Conservation (phyloP, 441 rosid species). For the Caryocar brasiliense region DNA sequence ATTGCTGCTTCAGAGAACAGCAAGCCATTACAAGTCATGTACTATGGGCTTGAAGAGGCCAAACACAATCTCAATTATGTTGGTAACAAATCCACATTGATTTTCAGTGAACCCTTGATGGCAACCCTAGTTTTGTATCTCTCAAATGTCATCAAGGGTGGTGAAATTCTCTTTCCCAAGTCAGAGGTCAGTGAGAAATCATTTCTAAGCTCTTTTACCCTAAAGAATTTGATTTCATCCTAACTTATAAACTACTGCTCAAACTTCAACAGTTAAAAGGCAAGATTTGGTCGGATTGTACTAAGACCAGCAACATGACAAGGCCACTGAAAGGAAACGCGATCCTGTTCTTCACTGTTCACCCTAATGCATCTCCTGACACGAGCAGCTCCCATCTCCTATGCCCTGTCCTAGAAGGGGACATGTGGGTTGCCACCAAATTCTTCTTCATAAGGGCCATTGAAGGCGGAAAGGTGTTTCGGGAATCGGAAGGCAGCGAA, state of each 20-base stretch:
- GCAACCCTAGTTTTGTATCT: conserved; percentile 61
- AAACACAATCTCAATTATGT: conserved; percentile 38
- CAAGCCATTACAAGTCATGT: conserved; percentile 39
- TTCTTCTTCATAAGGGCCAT: conserved; percentile 36
- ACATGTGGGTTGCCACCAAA: conserved; percentile 62
- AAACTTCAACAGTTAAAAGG: conserved; percentile 27
- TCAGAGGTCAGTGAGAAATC: conserved; percentile 48
- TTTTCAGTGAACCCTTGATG: conserved; percentile 33
- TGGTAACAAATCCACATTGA: conserved; percentile 29
- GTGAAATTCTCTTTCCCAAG: conserved; percentile 61
- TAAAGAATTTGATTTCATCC: background rate
- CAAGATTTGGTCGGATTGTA: conserved; percentile 55
- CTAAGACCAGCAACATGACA: conserved; percentile 27
- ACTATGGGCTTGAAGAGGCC: conserved; percentile 40
- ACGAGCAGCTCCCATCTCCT: conserved; percentile 52
- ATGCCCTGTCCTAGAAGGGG: conserved; percentile 71
- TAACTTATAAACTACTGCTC: background rate
- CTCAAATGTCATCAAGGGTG: conserved; percentile 65
- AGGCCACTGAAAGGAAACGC: conserved; percentile 77
- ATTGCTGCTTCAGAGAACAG: conserved; percentile 44
- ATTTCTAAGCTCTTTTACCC: background rate
- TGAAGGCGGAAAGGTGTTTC: conserved; percentile 8
- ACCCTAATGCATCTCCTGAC: conserved; percentile 52
- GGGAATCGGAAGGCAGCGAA: conserved; percentile 24
- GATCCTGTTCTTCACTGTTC: conserved; percentile 56